Conservation (phyloP, 768 basidiomycete genomes). For the Ramaria rubella region DNA sequence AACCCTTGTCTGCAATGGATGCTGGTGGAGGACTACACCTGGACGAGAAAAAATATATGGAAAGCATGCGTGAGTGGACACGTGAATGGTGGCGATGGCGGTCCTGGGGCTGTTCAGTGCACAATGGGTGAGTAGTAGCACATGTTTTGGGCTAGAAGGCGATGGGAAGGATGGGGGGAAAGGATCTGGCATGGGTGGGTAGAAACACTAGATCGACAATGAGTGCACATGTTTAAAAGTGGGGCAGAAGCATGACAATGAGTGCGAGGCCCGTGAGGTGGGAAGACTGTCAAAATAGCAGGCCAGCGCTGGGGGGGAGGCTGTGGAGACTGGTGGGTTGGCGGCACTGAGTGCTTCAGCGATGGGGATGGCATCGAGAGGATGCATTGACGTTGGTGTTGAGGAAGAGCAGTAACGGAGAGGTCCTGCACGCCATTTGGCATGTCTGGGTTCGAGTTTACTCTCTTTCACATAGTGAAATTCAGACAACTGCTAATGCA, state of each 20-base stretch:
- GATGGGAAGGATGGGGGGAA: slow-evolving; percentile 36
- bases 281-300: slow-evolving; percentile 19
- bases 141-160: slow-evolving; percentile 18
- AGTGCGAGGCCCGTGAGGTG: slow-evolving; percentile 17
- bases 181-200: slow-evolving; percentile 45
- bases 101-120: slow-evolving; percentile 9
- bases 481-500: no score
- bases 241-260: slow-evolving; percentile 23
- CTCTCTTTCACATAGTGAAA: slow-evolving; percentile 11
- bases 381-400: slow-evolving; percentile 6
- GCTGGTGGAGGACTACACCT: slow-evolving; percentile 47
- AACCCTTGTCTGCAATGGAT: slow-evolving; percentile 63
- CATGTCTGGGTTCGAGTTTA: slow-evolving; percentile 22
- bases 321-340: slow-evolving; percentile 17
- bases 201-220: slow-evolving; percentile 41
- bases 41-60: slow-evolving; percentile 84
- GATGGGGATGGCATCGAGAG: slow-evolving; percentile 5
- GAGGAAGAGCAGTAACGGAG: not conserved
- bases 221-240: slow-evolving; percentile 38
- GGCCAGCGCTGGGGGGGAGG: slow-evolving; percentile 23
- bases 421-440: not conserved
- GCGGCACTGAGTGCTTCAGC: slow-evolving; percentile 13
- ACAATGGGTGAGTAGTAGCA: not conserved
- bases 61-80: slow-evolving; percentile 86
- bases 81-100: slow-evolving; percentile 49